Evolutionary conservation across 306 rosid genomes (phyloP), one percentile per base, ranked within the genome.

Genomic region (Abrus pulchellus): DNA sequence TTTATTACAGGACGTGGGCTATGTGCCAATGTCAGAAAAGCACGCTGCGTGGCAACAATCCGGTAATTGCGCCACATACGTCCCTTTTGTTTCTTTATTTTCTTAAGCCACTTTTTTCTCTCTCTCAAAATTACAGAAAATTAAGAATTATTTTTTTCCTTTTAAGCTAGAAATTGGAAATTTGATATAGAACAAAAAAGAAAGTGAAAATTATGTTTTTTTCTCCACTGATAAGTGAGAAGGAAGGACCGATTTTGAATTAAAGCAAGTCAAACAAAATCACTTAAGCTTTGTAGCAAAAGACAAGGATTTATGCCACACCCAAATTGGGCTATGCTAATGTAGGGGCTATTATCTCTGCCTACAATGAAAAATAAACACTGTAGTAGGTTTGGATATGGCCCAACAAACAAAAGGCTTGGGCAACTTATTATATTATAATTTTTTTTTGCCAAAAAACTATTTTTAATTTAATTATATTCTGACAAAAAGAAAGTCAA

Each of bases 31-130:
- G 67, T 40, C 4, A 34, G 12, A 5, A 68, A 10, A 0, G 77
- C 7, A 32, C 4, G 63, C 28, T 9, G 12, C 10, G 9, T 63
- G 48, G 72, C 36, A 50, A 11, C 9, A 1, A n/a, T 30, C 75
- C 85, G 81, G 12, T 40, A 47, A 82, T 82, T 71, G 59, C 85
- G 85, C 59, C 63, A 75, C 53, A 1, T n/a, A 28, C 49, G 41
- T 80, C 64, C 74, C 38, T 1, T 14, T 9, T 38, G 47, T 50
- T 61, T 36, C 14, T 14, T 48, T 6, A 14, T 33, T 38, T 29
- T 47, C 72, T 0, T 1, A 38, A 14, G n/a, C 48, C 20, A 52
- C 49, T 40, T 6, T 2, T 44, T 2, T 43, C 0, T 1, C 11
- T 33, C 4, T 29, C 29, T 29, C 9, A 0, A 9, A 59, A 3